Evolutionary conservation across 225 moss, liverwort and hornwort genomes (phyloP).

Genomic region (Physcomitrellopsis africana): DNA sequence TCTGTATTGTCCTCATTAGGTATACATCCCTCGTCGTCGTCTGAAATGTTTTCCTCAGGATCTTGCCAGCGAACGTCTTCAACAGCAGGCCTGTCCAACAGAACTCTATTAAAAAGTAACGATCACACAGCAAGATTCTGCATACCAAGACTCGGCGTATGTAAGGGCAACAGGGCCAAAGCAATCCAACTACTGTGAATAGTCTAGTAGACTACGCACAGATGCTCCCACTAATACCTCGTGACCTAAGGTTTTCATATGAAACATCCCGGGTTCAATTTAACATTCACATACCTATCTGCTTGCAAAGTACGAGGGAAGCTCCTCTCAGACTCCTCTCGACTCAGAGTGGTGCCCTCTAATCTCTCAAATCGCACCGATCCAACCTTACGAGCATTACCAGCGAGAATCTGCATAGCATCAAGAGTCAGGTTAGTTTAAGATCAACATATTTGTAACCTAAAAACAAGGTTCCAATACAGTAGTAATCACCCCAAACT

Average conservation of each 20-base stretch:
- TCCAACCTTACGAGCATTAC: slow-evolving; percentile 94
- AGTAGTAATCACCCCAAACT: not conserved
- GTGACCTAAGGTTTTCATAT: not conserved
- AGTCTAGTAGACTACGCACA: not conserved
- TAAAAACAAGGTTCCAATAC: no score
- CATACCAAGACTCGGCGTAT: not conserved
- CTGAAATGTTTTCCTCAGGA: slow-evolving; percentile 36
- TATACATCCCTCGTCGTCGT: slow-evolving; percentile 40
- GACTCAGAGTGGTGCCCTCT: slow-evolving; percentile 47
- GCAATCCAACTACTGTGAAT: slow-evolving; percentile 7
- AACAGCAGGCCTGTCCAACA: slow-evolving; percentile 32
- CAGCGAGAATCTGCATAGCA: slow-evolving; percentile 73
- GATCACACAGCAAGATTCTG: not conserved
- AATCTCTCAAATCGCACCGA: slow-evolving; percentile 86
- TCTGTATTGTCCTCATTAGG: slow-evolving; percentile 37
- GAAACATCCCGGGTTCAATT: not conserved
- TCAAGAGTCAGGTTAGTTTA: slow-evolving; percentile 2
- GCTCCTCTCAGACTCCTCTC: slow-evolving; percentile 56
- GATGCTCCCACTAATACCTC: not conserved
- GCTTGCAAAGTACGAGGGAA: slow-evolving; percentile 48
- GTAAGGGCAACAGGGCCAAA: not conserved
- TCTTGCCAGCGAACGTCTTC: slow-evolving; percentile 51
- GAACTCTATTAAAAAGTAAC: slow-evolving; percentile 5
- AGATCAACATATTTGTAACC: not conserved
- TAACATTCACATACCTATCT: slow-evolving; percentile 33